Conservation (phyloP, 352 stramenopile genomes). For the Pythium aphanidermatum region DNA sequence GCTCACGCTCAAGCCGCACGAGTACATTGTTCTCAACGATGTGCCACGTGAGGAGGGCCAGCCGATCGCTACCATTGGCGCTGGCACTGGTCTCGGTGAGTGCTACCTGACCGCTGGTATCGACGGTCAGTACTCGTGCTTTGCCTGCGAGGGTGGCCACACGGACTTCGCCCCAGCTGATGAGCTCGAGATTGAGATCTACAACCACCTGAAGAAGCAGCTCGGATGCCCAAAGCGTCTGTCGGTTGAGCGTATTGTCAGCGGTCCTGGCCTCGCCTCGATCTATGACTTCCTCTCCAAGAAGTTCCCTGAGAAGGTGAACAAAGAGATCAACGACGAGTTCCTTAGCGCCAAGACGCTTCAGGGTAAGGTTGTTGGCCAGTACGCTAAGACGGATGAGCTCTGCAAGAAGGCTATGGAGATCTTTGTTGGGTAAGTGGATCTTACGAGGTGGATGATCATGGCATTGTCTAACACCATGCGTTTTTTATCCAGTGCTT, state of each 20-base stretch:
- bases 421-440: constrained; percentile 89
- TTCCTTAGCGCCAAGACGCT: constrained; percentile 56
- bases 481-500: constrained; percentile 48
- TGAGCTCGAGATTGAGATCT: constrained; percentile 83
- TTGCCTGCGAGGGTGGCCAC: constrained; percentile 93
- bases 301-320: constrained; percentile 87
- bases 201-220: constrained; percentile 80
- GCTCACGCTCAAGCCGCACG: constrained; percentile 90
- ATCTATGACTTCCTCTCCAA: constrained; percentile 95
- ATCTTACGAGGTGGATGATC: neutral
- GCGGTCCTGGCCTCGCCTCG: constrained; percentile 92
- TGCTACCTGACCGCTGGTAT: constrained; percentile 92
- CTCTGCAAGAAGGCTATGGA: constrained; percentile 88
- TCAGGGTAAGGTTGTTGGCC: constrained; percentile 81
- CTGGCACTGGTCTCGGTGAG: constrained; percentile 94
- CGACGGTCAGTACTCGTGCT: constrained; percentile 88
- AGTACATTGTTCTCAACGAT: constrained; percentile 90
- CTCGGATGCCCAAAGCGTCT: constrained; percentile 85
- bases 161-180: constrained; percentile 92
- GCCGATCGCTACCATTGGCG: constrained; percentile 94
- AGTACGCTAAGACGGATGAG: constrained; percentile 79
- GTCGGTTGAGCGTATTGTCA: constrained; percentile 95
- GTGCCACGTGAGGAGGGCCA: constrained; percentile 53
- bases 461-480: neutral
- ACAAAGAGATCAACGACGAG: constrained; percentile 68